Base-by-base conservation (phyloP, 495 filamentous ascomycete species). In the Penicillium bialowiezense region DNA sequence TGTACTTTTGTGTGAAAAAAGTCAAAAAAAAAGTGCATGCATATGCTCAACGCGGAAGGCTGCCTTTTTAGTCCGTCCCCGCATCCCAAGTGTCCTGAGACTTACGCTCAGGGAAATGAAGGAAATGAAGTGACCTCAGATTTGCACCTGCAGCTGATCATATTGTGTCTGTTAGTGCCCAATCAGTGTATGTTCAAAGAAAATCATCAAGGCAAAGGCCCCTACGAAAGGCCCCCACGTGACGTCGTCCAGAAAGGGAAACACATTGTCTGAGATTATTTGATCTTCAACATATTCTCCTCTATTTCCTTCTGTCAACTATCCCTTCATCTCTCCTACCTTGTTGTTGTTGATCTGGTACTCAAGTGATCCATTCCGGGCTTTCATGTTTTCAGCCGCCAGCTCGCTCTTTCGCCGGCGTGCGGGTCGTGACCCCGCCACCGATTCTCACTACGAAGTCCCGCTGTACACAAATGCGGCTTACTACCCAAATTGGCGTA, bases 401-500 rank as follows among this genome's bases (percentile, higher is more conserved):
- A 42, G 44, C 41, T 49, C 41, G 32, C 41, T 63, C 38, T 59
- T 62, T 44, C 57, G 57, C 39, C 55, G 51, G 26, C 55, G 50
- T 12, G 43, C 43, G 51, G 44, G 46, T 44, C 48, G 33, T 43
- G 54, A 61, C 57, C 51, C 59, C 56, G 56, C 55, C 48, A 54
- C 63, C 45, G 57, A 55, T 41, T 48, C 52, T 38, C 44, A 41
- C 33, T 68, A 68, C 29, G 64, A 76, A 32, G 63, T 76, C 18
- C 71, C 71, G 18, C 61, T 74, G 41, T 76, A 63, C 61, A 52
- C 65, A 24, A 95, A 95, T 66, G 90, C 85, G 17, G 86, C 88
- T n/a, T 95, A 93, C 67, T 95, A 91, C 73, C 89, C 90, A 3
- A 95, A 93, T 64, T 89, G 85, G 79, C 75, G 84, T 38, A 80